Evolutionary conservation across 2,329 filamentous ascomycete species (phyloP).

Genomic region (Colletotrichum simmondsii): DNA sequence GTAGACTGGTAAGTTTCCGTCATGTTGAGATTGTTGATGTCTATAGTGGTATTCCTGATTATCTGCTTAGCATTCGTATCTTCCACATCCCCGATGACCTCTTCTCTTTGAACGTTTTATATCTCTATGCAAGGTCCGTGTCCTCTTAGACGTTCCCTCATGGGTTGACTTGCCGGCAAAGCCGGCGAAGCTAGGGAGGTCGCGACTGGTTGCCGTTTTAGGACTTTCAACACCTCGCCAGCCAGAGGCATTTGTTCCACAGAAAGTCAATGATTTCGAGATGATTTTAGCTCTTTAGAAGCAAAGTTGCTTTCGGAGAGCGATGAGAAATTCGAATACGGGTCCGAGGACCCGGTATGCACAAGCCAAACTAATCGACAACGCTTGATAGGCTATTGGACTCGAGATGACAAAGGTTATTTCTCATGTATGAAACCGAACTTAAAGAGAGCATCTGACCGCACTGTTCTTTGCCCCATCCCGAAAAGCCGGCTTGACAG

Average conservation of each 20-base stretch:
- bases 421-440: not conserved
- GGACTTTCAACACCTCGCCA: not conserved
- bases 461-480: not conserved
- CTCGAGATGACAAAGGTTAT: not conserved
- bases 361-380: not conserved
- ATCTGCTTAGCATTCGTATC: not conserved
- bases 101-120: not conserved
- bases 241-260: not conserved
- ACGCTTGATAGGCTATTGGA: not conserved
- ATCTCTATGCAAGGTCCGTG: not conserved
- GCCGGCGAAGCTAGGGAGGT: not conserved
- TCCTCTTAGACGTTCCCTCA: not conserved
- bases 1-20: not conserved
- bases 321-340: not conserved
- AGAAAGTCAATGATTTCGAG: not conserved
- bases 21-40: conserved; percentile 6
- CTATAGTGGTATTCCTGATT: not conserved
- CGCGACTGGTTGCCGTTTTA: not conserved
- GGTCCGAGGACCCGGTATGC: not conserved
- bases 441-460: not conserved
- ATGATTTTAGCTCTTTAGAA: not conserved
- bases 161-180: not conserved
- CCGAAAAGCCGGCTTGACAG: not conserved
- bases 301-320: not conserved
- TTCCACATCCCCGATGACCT: not conserved